Base-by-base conservation (phyloP, 306 rosid species). In the Vigna reflexopilosa region DNA sequence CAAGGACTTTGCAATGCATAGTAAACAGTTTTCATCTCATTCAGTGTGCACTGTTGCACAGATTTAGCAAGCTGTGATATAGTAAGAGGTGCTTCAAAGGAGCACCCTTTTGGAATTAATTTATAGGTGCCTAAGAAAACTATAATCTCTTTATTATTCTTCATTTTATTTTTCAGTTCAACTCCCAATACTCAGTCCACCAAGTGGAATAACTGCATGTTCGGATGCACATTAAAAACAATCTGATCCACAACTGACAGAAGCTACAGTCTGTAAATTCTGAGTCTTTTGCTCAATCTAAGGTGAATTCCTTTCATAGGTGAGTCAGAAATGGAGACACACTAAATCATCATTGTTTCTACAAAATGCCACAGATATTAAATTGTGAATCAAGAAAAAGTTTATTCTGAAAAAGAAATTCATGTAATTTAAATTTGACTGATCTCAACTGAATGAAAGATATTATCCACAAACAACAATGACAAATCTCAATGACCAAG, bases 81-180 rank as follows among this genome's bases (percentile, higher is more conserved):
- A 36, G 56, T 7, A 34, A 66, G 65, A 17, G 22, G n/a, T 67
- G 68, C 47, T 50, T 67, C 55, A 26, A 22, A 73, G 26, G 68
- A 59, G 19, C 51, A 78, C 73, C 51, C 80, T 28, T 26, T 19
- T 22, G 45, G 83, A 83, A 69, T 34, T 17, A 17, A 68, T 61
- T 75, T 47, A 44, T 68, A 62, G 70, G 48, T 48, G 62, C 58
- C 68, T 12, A 61, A 42, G n/a, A 61, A 55, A 42, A 38, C 38
- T 51, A 28, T 22, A 58, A 22, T 56, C 59, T 28, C 54, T 44
- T 47, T 13, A 26, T 13, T 9, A 2, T 9, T 9, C 47, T 7
- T 62, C 12, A 13, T 12, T 63, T 7, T 16, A 5, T 28, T 58
- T 47, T 49, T 16, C 9, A 59, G 28, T 61, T 50, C 55, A 61